These are phyloP conservation scores for Fomes fomentarius DNA, from an alignment of 1,284 basidiomycete genomes.

Conservation along the genomic window DNA sequence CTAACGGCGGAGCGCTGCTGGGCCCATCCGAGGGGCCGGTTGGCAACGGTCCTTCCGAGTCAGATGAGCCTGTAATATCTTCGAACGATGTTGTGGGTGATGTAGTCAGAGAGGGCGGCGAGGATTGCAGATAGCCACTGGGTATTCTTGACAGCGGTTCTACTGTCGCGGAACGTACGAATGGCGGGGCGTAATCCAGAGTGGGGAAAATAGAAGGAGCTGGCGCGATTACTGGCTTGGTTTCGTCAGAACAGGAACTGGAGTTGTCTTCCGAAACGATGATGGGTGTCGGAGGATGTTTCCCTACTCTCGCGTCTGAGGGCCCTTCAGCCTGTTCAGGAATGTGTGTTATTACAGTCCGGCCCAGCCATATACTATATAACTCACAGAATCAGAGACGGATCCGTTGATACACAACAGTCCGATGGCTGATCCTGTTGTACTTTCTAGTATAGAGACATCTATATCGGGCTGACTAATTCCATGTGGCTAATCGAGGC, in stretches of 20 bases:
- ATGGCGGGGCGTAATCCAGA: neutral
- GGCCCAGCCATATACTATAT: neutral
- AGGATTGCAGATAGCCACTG: neutral
- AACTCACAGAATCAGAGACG: conserved; percentile 2
- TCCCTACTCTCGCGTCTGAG: no score
- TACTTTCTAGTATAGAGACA: neutral
- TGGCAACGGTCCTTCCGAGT: neutral
- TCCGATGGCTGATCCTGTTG: neutral
- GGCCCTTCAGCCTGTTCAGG: neutral
- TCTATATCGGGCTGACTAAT: neutral
- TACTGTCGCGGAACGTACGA: conserved; percentile 2
- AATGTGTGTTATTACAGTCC: neutral
- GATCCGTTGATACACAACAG: neutral
- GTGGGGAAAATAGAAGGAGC: neutral
- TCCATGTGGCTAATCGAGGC: neutral
- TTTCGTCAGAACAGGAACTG: neutral
- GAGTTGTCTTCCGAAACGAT: neutral
- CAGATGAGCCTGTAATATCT: neutral
- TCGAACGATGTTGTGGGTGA: neutral
- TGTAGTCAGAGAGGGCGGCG: neutral
- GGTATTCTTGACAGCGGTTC: conserved; percentile 4
- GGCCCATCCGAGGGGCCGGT: neutral
- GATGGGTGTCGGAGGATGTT: no score
- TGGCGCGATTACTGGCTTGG: neutral
- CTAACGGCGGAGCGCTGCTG: neutral